Conservation (phyloP, 139 green algal genomes). For the Pycnococcus provasolii region DNA sequence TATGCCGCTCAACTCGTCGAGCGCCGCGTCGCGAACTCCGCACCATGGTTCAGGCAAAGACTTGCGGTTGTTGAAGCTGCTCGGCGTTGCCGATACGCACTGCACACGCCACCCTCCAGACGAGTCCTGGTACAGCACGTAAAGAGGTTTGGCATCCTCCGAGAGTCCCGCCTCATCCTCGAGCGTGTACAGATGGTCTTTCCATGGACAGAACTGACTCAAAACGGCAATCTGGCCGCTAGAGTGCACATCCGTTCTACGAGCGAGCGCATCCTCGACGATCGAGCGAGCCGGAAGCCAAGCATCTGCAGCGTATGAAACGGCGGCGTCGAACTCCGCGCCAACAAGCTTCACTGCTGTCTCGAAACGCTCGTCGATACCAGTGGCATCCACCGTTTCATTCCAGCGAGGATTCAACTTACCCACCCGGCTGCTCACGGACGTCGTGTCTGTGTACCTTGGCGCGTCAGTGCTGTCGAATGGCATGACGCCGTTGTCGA, state of each 20-base stretch:
- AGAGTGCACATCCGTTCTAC: constrained; percentile 39
- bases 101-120: constrained; percentile 41
- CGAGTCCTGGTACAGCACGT: constrained; percentile 43
- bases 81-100: constrained; percentile 55
- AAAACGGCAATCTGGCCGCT: constrained; percentile 39
- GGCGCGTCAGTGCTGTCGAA: constrained; percentile 43
- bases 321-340: constrained; percentile 60
- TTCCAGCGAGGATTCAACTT: constrained; percentile 81
- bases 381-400: constrained; percentile 41
- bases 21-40: constrained; percentile 71
- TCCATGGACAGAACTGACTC: constrained; percentile 59
- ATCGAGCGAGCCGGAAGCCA: constrained; percentile 77
- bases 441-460: constrained; percentile 74
- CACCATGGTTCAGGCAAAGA: constrained; percentile 72
- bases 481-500: constrained; percentile 89
- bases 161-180: constrained; percentile 69
- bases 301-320: constrained; percentile 42
- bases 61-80: constrained; percentile 71
- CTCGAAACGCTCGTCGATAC: constrained; percentile 49
- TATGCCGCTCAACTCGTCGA: constrained; percentile 61
- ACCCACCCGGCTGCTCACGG: constrained; percentile 62
- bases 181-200: constrained; percentile 87
- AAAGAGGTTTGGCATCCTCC: constrained; percentile 30
- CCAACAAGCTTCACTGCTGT: constrained; percentile 78
- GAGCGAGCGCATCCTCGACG: constrained; percentile 46